phyloP scores from a whole-genome alignment of 129 eudicot species.

The Heracleum sosnowskyi region DNA sequence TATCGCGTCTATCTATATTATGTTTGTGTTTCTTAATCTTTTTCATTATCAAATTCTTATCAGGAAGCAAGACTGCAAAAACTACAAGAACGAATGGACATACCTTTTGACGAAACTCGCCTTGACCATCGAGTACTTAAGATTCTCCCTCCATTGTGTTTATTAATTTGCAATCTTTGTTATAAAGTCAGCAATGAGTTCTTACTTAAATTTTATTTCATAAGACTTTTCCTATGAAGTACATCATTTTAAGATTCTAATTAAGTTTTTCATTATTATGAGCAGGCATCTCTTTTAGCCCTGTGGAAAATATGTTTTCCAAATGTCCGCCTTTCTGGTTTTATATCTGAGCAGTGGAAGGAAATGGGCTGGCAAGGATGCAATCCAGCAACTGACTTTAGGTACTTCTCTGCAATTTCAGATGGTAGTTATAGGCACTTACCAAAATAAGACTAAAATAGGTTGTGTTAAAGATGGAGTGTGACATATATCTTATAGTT shows the following conservation, averaged over 20 bases:
- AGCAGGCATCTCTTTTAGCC: slow-evolving; percentile 62
- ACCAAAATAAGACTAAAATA: not conserved
- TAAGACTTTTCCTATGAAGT: not conserved
- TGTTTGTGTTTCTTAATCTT: not conserved
- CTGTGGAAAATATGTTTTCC: slow-evolving; percentile 68
- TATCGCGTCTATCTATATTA: not conserved
- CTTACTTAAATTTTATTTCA: not conserved
- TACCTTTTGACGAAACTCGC: slow-evolving; percentile 62
- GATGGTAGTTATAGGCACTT: not conserved
- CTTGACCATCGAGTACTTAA: slow-evolving; percentile 57
- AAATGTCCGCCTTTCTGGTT: slow-evolving; percentile 43
- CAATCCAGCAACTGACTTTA: slow-evolving; percentile 78
- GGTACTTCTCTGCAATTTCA: slow-evolving; percentile 28
- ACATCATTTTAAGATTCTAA: slow-evolving; percentile 11
- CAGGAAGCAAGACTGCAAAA: slow-evolving; percentile 65
- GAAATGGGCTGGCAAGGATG: slow-evolving; percentile 96
- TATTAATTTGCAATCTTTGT: not conserved
- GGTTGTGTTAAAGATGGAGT: not conserved
- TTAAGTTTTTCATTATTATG: slow-evolving; percentile 13
- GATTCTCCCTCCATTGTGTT: not conserved
- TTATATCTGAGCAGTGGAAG: slow-evolving; percentile 85
- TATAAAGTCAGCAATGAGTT: not conserved
- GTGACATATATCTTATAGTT: not conserved
- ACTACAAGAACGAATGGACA: slow-evolving; percentile 51
- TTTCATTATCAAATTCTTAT: not conserved